Evolutionary conservation across 306 rosid genomes (phyloP), one percentile per base, ranked within the genome.

Genomic region (Ceratonia siliqua): DNA sequence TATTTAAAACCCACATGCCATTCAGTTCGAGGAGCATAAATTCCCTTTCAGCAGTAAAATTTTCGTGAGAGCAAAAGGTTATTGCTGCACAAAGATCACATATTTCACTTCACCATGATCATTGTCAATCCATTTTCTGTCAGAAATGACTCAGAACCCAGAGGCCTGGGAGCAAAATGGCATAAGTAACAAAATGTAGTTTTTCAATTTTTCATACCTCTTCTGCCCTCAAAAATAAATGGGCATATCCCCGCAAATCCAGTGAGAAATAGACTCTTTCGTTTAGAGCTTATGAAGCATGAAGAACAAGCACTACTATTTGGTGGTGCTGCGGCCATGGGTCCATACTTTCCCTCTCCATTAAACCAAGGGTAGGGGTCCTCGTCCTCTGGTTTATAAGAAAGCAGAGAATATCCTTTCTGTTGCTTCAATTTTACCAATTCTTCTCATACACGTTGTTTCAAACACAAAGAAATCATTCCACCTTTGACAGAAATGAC

Each of bases 161-260:
- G 49, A 49, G 72, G n/a, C 22, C 75, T 14, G 69, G 70, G 30
- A 66, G 70, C 30, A 71, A 67, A 79, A 75, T 65, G 78, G 65
- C 58, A 72, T 73, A 50, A 75, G 59, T 65, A 42, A 17, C 63
- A 56, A 63, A 83, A 64, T 65, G 64, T 21, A 14, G 58, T 24
- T 54, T 46, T 54, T 9, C 11, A 45, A 28, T 71, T 6, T 75
- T 56, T 50, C 72, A 65, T 50, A 27, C 59, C 48, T 22, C 42
- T 49, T 38, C 22, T 57, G 14, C 72, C 75, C 68, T 52, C 5
- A 32, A 39, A 75, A 76, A 78, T 66, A 21, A 27, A 68, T 15
- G 55, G 79, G 59, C 87, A 83, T 79, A 83, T 83, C 87, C 87
- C 87, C 87, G 87, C 77, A 83, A 83, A 83, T 83, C 87, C n/a